A percentile compares a stretch with the other conserved stretches of the same genome.
These are phyloP conservation scores for Apiotrichum veenhuisii DNA, from an alignment of 1,284 basidiomycete genomes.

Conservation along the genomic window DNA sequence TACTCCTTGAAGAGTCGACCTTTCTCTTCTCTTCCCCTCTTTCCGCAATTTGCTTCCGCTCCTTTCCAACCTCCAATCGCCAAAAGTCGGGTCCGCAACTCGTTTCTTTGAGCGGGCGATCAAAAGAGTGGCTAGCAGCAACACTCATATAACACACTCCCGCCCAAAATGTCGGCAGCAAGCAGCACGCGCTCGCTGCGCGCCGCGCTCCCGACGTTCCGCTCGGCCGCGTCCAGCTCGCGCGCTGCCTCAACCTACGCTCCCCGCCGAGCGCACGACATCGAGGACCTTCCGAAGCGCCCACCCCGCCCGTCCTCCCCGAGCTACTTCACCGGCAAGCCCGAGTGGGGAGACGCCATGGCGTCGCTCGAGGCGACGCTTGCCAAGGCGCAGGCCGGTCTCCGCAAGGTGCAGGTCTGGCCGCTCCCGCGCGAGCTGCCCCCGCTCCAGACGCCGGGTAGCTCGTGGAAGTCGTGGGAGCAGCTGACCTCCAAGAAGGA, in stretches of 20 bases:
- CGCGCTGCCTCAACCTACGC: constrained; percentile 13
- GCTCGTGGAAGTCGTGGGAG: constrained; percentile 62
- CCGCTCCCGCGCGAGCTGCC: constrained; percentile 70
- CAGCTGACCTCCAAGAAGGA: neutral
- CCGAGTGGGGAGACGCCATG: constrained; percentile 71
- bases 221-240: constrained; percentile 3
- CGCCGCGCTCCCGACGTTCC: neutral
- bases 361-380: constrained; percentile 65
- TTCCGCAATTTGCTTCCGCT: neutral
- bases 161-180: neutral
- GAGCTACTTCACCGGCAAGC: constrained; percentile 82
- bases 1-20: neutral
- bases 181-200: constrained; percentile 12
- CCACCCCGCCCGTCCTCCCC: constrained; percentile 56
- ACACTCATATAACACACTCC: neutral
- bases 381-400: constrained; percentile 57
- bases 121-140: neutral
- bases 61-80: neutral
- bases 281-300: neutral
- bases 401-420: constrained; percentile 66
- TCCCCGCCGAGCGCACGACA: neutral
- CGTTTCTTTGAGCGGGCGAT: neutral
- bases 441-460: constrained; percentile 58
- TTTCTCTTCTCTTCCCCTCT: too few species aligned
- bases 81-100: constrained; percentile 11